Conservation (phyloP, 164 flowering plant species). For the Warburgia ugandensis region DNA sequence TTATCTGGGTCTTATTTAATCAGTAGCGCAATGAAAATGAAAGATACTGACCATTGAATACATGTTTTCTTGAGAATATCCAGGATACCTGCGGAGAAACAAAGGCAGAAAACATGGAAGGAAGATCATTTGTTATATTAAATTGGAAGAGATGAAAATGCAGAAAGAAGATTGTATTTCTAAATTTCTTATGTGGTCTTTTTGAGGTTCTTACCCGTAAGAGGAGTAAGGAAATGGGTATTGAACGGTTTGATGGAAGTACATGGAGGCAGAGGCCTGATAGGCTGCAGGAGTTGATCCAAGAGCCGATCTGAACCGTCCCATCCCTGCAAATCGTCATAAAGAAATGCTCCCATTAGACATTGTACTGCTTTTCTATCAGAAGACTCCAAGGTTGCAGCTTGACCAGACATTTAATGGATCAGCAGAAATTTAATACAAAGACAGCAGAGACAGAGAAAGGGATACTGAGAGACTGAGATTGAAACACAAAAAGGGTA, state of each 20-base stretch:
- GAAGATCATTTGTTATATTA: background rate
- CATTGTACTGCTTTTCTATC: background rate
- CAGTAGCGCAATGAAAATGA: background rate
- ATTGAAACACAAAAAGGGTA: background rate
- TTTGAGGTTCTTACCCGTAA: conserved; percentile 24
- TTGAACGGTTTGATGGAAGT: conserved; percentile 36
- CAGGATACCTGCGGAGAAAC: conserved; percentile 34
- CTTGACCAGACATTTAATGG: background rate
- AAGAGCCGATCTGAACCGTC: conserved; percentile 37
- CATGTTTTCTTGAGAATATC: conserved; percentile 50
- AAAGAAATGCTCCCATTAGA: background rate
- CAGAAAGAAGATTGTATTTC: background rate
- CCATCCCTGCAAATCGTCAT: conserved; percentile 19
- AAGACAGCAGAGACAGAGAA: background rate
- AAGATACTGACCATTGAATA: conserved; percentile 47
- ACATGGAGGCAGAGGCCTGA: conserved; percentile 34
- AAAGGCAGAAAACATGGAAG: background rate
- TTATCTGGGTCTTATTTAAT: background rate
- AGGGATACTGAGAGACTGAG: background rate
- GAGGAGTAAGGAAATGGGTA: conserved; percentile 24
- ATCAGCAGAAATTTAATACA: background rate
- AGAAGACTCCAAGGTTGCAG: background rate
- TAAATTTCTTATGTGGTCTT: too few relatives aligned
- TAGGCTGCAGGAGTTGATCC: conserved; percentile 31
- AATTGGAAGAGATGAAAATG: background rate